A percentile compares a stretch with the other conserved stretches of the same genome.
Conservation (phyloP, 495 filamentous ascomycete genomes). For the Rostrohypoxylon terebratum region DNA sequence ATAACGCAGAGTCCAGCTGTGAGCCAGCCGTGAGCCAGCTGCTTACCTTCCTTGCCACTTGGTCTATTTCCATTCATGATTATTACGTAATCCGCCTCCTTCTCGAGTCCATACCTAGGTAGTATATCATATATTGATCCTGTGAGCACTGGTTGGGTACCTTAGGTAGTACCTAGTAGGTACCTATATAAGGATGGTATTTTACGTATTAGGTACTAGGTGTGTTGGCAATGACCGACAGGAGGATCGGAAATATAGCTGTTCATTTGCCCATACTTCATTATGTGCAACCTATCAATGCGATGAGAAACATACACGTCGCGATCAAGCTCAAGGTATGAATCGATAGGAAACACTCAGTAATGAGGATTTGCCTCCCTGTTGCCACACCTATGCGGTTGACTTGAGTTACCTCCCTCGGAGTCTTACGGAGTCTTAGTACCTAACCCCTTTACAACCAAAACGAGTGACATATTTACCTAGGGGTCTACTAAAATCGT, state of each 20-base stretch:
- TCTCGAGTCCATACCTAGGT: too few species aligned
- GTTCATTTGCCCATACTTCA: background rate
- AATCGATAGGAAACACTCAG: background rate
- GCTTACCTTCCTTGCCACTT: background rate
- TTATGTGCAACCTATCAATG: background rate
- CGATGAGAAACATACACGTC: background rate
- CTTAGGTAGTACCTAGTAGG: too few species aligned
- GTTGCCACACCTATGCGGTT: background rate
- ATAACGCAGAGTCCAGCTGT: constrained; percentile 1
- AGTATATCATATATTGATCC: background rate
- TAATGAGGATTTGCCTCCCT: background rate
- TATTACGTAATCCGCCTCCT: constrained; percentile 8
- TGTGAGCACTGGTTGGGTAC: too few species aligned
- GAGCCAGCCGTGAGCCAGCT: background rate
- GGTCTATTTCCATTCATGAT: background rate
- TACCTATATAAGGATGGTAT: too few species aligned
- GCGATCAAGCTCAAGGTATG: background rate
- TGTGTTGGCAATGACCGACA: background rate
- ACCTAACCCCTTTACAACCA: too few species aligned
- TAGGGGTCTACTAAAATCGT: too few species aligned
- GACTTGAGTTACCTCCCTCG: too few species aligned
- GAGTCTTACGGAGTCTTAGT: too few species aligned
- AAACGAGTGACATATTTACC: too few species aligned
- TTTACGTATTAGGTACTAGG: too few species aligned
- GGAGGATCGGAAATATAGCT: background rate